Evolutionary conservation across 257 asterid genomes (phyloP).

Genomic region (Buddleja alternifolia): DNA sequence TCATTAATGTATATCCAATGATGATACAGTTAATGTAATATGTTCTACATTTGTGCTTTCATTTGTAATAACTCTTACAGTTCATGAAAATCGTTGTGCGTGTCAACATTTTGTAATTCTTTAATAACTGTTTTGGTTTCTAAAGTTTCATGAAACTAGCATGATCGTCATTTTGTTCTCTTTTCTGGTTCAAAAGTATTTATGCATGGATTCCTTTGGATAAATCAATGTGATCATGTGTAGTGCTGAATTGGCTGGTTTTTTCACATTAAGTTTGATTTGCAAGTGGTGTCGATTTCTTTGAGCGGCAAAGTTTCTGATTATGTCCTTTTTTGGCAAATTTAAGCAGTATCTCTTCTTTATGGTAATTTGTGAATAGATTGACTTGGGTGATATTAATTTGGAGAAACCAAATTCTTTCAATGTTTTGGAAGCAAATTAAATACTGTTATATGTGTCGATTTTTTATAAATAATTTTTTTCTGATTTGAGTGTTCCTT

Average conservation of each 20-base stretch:
- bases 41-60: neutral
- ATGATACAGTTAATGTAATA: neutral
- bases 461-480: neutral
- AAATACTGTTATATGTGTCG: neutral
- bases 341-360: neutral
- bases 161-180: neutral
- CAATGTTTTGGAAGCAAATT: neutral
- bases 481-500: constrained; percentile 1
- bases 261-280: neutral
- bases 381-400: constrained; percentile 12
- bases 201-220: neutral
- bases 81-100: neutral
- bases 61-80: neutral
- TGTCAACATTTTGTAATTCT: neutral
- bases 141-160: constrained; percentile 2
- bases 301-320: neutral
- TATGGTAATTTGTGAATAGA: constrained; percentile 2
- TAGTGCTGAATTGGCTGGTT: constrained; percentile 21
- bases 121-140: constrained; percentile 22
- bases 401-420: constrained; percentile 6
- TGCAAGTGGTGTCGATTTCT: neutral
- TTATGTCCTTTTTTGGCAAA: neutral
- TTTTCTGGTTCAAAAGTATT: neutral
- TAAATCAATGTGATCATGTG: neutral
- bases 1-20: neutral